These are phyloP conservation scores for Saccharomycopsis sp. DNA, from an alignment of 805 yeast genomes.

Conservation along the genomic window DNA sequence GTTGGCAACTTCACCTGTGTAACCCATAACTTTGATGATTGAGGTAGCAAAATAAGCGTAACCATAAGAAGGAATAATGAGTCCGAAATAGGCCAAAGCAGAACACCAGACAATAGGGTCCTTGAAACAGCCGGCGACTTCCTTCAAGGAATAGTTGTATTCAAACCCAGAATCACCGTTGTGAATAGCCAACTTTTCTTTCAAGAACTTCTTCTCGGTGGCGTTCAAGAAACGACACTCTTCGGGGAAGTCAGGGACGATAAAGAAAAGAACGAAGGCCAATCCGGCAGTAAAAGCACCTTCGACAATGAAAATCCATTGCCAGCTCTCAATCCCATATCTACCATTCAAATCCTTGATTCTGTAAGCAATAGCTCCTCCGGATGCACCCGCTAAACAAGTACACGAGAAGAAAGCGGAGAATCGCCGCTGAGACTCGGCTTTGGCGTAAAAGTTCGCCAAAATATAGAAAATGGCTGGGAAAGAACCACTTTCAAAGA, in stretches of 20 bases:
- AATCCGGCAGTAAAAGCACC: constrained; percentile 35
- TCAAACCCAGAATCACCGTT: constrained; percentile 45
- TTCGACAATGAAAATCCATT: constrained; percentile 47
- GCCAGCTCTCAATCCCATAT: constrained; percentile 42
- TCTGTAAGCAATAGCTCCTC: constrained; percentile 65
- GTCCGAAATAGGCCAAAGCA: constrained; percentile 57
- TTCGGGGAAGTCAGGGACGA: constrained; percentile 69
- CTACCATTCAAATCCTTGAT: constrained; percentile 44
- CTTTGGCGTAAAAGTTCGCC: constrained; percentile 56
- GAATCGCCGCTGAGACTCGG: constrained; percentile 63
- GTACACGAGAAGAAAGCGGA: constrained; percentile 66
- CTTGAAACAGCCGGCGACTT: constrained; percentile 44
- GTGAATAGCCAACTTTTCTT: constrained; percentile 52
- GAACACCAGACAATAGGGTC: constrained; percentile 53
- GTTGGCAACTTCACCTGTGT: constrained; percentile 69
- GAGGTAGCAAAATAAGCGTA: constrained; percentile 70
- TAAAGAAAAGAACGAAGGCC: constrained; percentile 35
- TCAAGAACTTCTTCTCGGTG: constrained; percentile 49
- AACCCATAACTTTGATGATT: constrained; percentile 53
- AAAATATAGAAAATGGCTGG: constrained; percentile 70
- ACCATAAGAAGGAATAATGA: constrained; percentile 67
- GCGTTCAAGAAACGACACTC: constrained; percentile 46
- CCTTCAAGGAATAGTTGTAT: constrained; percentile 38
- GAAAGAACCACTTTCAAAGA: constrained; percentile 65
- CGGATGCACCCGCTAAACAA: constrained; percentile 72